A percentile compares a stretch with the other conserved stretches of the same genome.
phyloP scores from a whole-genome alignment of 1,284 basidiomycete genomes.

The Peniophora sp. region DNA sequence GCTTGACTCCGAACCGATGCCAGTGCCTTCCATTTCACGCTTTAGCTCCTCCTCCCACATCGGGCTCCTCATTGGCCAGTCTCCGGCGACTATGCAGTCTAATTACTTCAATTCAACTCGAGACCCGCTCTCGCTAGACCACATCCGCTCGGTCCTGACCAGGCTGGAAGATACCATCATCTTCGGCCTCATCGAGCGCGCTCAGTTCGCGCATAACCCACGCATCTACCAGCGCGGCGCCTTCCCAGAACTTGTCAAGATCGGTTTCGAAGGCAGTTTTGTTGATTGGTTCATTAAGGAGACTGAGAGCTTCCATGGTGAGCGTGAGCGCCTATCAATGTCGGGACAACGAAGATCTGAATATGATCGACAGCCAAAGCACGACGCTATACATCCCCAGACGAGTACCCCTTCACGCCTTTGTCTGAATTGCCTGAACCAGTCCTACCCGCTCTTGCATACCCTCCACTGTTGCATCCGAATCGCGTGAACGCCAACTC shows the following conservation, averaged over 20 bases:
- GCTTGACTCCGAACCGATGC: too few relatives aligned
- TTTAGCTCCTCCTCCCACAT: too few relatives aligned
- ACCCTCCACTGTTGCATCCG: constrained; percentile 76
- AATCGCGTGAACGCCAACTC: constrained; percentile 85
- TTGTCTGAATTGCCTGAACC: constrained; percentile 68
- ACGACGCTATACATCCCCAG: constrained; percentile 88
- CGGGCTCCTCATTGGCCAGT: too few relatives aligned
- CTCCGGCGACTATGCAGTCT: constrained; percentile 39
- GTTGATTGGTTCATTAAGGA: constrained; percentile 97
- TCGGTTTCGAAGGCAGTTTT: constrained; percentile 82
- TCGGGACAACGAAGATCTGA: background rate
- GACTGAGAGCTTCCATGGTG: constrained; percentile 91
- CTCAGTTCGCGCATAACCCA: constrained; percentile 94
- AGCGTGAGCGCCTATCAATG: constrained; percentile 20
- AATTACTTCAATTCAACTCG: constrained; percentile 47
- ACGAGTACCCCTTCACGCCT: constrained; percentile 91
- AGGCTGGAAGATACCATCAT: constrained; percentile 98
- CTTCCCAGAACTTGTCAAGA: constrained; percentile 68
- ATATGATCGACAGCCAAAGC: constrained; percentile 67
- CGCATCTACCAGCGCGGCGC: constrained; percentile 79
- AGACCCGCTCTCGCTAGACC: constrained; percentile 78
- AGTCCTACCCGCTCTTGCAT: constrained; percentile 69
- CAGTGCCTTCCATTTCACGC: too few relatives aligned
- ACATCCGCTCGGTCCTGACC: constrained; percentile 81
- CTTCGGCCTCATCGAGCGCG: constrained; percentile 92